Percentiles rank a stretch among this genome's conserved stretches.
These are phyloP conservation scores for Sphagnum magellanicum DNA, from an alignment of 228 moss, liverwort and hornwort genomes.

Conservation along the genomic window DNA sequence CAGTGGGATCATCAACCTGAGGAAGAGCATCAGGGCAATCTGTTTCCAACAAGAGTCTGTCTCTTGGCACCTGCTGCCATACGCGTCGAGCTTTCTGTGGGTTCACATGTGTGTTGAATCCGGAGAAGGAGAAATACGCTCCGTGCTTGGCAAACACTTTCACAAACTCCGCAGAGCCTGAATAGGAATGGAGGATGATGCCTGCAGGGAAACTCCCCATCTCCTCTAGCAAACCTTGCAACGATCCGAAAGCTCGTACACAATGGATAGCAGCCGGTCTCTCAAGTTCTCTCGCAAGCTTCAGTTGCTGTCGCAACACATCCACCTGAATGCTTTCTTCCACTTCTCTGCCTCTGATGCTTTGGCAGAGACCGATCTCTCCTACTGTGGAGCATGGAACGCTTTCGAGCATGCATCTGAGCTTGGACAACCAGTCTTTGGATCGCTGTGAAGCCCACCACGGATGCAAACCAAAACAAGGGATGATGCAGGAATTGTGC, in stretches of 20 bases:
- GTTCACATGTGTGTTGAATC: conserved; percentile 45
- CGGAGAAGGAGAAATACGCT: conserved; percentile 89
- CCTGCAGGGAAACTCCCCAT: conserved; percentile 87
- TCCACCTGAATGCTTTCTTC: conserved; percentile 41
- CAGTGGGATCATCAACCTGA: conserved; percentile 22
- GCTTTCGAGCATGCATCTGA: conserved; percentile 50
- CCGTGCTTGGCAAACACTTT: conserved; percentile 39
- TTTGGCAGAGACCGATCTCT: conserved; percentile 83
- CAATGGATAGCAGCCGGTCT: conserved; percentile 81
- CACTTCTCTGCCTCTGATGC: conserved; percentile 46
- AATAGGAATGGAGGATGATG: conserved; percentile 73
- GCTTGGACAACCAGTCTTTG: conserved; percentile 55
- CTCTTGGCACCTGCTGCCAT: conserved; percentile 54
- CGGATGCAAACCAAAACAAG: conserved; percentile 90
- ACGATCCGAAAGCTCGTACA: conserved; percentile 54
- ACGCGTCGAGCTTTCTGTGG: conserved; percentile 39
- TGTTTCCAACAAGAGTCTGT: conserved; percentile 77
- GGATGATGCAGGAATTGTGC: conserved; percentile 45
- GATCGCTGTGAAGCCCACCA: conserved; percentile 76
- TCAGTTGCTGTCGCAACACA: conserved; percentile 67
- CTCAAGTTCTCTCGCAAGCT: conserved; percentile 59
- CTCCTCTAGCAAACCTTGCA: conserved; percentile 42
- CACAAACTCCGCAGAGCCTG: conserved; percentile 60
- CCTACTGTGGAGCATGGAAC: conserved; percentile 76
- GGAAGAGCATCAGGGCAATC: conserved; percentile 85